Base-by-base conservation (phyloP, 2,329 filamentous ascomycete genomes). In the Monilinia laxa region DNA sequence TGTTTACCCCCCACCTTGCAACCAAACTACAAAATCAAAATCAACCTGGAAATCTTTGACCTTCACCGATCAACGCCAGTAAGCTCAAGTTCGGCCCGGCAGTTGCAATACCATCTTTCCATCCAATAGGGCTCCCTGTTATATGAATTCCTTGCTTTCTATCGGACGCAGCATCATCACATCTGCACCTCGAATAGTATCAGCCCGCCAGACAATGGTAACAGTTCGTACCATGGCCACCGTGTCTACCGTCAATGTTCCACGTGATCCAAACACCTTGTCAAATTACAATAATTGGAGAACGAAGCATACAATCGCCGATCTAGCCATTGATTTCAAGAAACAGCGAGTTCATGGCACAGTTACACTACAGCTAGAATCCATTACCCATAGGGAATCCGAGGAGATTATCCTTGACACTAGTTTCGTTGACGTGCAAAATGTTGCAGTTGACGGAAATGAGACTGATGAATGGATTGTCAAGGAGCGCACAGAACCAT, bases 211-310 rank as follows among this genome's bases (percentile, higher is more conserved):
- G 54, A 64, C 54, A 35, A 69, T 53, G 65, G 63, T 62, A 28
- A 59, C 70, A 38, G 16, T 71, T 52, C 71, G 70, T 38, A 73
- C 68, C 18, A 74, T 74, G 70, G 67, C 70, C 25, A 62, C 64
- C 2, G 49, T 51, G n/a, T 60, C 58, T 60, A 68, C 72, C n/a
- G 67, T 65, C 64, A 71, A 55, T 12, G 64, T 62, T 54, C 68
- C 73, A 70, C 86, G 91, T 75, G 94, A 98, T 80, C 93, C 93
- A 64, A 96, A 93, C 78, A 97, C 95, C 35, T 81, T 95, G 68
- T 90, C 91, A 76, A 98, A 98, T 81, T 97, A 97, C 79, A 88
- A 91, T 78, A 88, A 90, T 66, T 97, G 92, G 88, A 83, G 86
- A 69, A 97, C 92, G 23, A 88, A 85, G 76, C 93, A 97, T 80